Conservation (phyloP, 306 rosid genomes). For the Alnus glutinosa region DNA sequence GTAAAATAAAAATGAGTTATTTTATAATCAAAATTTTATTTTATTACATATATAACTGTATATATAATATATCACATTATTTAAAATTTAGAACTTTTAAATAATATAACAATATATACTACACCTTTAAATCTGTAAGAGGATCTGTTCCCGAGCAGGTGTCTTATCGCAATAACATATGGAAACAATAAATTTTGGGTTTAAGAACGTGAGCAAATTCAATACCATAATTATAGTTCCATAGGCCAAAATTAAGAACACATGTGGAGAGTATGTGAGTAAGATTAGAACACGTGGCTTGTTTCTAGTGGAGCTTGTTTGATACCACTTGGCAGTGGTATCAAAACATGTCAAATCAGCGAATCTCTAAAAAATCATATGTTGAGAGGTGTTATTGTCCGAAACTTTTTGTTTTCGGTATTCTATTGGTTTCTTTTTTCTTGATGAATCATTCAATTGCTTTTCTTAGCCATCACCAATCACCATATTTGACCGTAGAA, state of each 20-base stretch:
- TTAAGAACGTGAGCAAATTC: conserved; percentile 24
- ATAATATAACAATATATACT: no score
- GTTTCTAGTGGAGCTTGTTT: conserved; percentile 6
- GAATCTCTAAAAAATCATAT: conserved; percentile 10
- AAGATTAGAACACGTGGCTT: conserved; percentile 18
- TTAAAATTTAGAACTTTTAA: no score
- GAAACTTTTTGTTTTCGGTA: conserved; percentile 11
- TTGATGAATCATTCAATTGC: not conserved
- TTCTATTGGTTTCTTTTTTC: not conserved
- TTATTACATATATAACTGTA: no score
- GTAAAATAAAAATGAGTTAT: no score
- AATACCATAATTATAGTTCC: conserved; percentile 30
- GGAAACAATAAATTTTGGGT: not conserved
- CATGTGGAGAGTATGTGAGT: conserved; percentile 13
- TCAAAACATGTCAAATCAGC: conserved; percentile 21
- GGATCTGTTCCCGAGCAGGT: not conserved
- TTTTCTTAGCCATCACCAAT: no score
- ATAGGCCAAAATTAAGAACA: conserved; percentile 24
- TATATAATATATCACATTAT: no score
- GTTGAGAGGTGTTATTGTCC: conserved; percentile 25
- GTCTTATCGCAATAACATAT: conserved; percentile 1
- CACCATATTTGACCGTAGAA: no score
- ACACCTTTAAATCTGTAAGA: no score
- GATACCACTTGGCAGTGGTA: conserved; percentile 21
- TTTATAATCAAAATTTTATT: no score